Conservation (phyloP, 495 filamentous ascomycete species). For the Hypomontagnella monticulosa region DNA sequence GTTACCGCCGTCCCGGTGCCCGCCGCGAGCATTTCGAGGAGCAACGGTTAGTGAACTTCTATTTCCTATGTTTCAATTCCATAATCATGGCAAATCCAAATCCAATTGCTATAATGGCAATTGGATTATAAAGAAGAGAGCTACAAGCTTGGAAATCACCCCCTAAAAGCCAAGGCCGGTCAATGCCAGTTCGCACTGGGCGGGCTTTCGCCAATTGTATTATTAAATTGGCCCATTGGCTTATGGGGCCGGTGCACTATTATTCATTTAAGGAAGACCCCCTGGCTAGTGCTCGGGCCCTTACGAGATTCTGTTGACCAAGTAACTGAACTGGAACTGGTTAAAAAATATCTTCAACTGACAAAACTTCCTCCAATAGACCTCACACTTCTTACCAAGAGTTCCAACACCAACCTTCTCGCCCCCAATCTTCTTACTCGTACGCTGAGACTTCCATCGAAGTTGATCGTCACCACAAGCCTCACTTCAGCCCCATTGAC, state of each 20-base stretch:
- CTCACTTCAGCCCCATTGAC: slow-evolving; percentile 72
- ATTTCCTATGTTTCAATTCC: slow-evolving; percentile 14
- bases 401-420: slow-evolving; percentile 43
- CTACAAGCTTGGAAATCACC: not conserved
- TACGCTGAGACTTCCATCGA: slow-evolving; percentile 73
- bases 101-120: too few species aligned
- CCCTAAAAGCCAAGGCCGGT: not conserved
- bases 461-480: slow-evolving; percentile 59
- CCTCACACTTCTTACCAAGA: slow-evolving; percentile 38
- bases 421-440: slow-evolving; percentile 62
- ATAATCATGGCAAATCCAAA: too few species aligned
- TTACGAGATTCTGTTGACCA: slow-evolving; percentile 26
- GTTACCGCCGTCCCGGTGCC: slow-evolving; percentile 69
- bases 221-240: slow-evolving; percentile 33
- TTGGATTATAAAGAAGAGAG: not conserved
- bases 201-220: slow-evolving; percentile 21
- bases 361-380: slow-evolving; percentile 41
- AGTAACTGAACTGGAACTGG: slow-evolving; percentile 14
- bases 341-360: slow-evolving; percentile 36
- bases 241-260: not conserved
- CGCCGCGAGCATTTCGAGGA: slow-evolving; percentile 66
- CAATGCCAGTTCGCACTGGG: slow-evolving; percentile 28
- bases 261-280: slow-evolving; percentile 16
- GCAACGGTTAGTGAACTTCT: slow-evolving; percentile 46
- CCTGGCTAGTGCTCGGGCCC: slow-evolving; percentile 25